Conservation (phyloP, 768 basidiomycete genomes). For the Boletus vermiculosoides region DNA sequence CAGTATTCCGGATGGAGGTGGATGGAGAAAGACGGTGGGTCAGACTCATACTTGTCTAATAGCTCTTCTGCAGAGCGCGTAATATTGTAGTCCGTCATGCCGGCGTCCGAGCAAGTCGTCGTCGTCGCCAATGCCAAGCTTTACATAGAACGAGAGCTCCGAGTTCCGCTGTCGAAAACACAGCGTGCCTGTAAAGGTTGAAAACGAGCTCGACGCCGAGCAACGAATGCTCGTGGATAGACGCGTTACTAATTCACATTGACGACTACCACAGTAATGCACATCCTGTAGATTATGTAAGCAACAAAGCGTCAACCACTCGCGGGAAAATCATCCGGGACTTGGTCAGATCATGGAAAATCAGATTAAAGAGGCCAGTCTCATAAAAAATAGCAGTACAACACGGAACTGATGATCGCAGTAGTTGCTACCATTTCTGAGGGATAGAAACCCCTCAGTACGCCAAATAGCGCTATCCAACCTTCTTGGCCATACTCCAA, state of each 20-base stretch:
- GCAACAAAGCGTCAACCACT: slow-evolving; percentile 3
- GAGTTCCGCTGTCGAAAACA: neutral
- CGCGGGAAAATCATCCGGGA: slow-evolving; percentile 22
- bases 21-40: slow-evolving; percentile 74
- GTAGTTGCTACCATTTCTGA: slow-evolving; percentile 83
- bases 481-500: slow-evolving; percentile 75
- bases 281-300: slow-evolving; percentile 23
- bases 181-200: neutral
- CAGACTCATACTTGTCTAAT: slow-evolving; percentile 51
- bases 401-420: slow-evolving; percentile 8
- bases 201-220: neutral
- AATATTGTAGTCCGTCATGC: slow-evolving; percentile 73
- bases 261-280: neutral
- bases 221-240: slow-evolving; percentile 5
- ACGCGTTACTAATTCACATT: slow-evolving; percentile 22
- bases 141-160: neutral
- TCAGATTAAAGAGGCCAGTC: slow-evolving; percentile 41
- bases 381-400: neutral
- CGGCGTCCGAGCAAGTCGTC: slow-evolving; percentile 11
- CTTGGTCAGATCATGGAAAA: slow-evolving; percentile 30
- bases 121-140: slow-evolving; percentile 4
- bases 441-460: slow-evolving; percentile 84
- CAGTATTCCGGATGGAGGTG: slow-evolving; percentile 79
- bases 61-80: slow-evolving; percentile 63
- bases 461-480: slow-evolving; percentile 84